Percentiles rank a stretch among this genome's conserved stretches.
phyloP scores from a whole-genome alignment of 371 early-diverging fungal genomes.

The Mortierella sp. region DNA sequence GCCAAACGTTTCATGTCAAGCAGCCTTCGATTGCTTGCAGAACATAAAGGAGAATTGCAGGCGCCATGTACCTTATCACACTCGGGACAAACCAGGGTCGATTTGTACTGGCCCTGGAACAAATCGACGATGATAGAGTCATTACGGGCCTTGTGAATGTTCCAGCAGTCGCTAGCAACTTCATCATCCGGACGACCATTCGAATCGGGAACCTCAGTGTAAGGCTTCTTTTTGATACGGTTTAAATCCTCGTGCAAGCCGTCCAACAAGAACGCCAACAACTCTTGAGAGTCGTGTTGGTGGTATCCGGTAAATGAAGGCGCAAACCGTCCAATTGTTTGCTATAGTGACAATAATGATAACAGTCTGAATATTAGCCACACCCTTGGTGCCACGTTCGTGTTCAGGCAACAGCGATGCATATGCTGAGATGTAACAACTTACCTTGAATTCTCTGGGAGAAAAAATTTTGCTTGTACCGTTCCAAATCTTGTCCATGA shows the following conservation, averaged over 20 bases:
- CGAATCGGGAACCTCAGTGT: conserved; percentile 82
- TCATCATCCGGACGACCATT: conserved; percentile 75
- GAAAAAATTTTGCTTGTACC: conserved; percentile 61
- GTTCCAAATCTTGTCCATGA: conserved; percentile 75
- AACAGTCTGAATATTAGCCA: not conserved
- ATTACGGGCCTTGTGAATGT: conserved; percentile 74
- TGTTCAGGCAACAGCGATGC: not conserved
- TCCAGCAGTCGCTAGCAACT: conserved; percentile 71
- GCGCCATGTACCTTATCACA: conserved; percentile 63
- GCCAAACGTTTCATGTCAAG: not conserved
- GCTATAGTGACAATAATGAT: conserved; percentile 28
- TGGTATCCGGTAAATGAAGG: conserved; percentile 78
- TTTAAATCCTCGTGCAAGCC: conserved; percentile 83
- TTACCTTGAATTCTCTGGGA: conserved; percentile 81
- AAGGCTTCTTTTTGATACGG: conserved; percentile 79
- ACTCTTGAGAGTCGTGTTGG: conserved; percentile 84
- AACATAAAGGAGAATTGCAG: not conserved
- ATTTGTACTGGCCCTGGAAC: conserved; percentile 89
- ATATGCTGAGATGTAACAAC: not conserved
- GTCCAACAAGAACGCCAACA: conserved; percentile 74
- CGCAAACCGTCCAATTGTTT: conserved; percentile 76
- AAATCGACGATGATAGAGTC: conserved; percentile 83
- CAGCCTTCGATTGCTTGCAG: not conserved
- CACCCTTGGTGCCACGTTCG: not conserved
- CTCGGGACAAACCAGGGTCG: conserved; percentile 78